Evolutionary conservation across 2,329 filamentous ascomycete species (phyloP).

Genomic region (Monilinia aucupariae): DNA sequence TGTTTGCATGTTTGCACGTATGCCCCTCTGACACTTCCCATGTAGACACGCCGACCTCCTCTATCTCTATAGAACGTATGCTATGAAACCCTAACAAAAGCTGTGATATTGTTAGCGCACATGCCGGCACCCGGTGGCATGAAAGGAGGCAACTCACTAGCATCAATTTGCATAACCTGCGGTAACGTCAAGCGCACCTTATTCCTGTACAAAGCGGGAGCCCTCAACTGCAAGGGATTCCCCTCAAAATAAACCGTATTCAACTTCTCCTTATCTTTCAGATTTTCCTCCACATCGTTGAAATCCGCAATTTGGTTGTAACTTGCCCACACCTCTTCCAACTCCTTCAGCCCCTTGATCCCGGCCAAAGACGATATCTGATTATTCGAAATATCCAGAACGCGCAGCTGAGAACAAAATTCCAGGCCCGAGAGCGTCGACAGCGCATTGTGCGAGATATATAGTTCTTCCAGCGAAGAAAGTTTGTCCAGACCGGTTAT

Average conservation of each 20-base stretch:
- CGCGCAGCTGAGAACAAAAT: slow-evolving; percentile 58
- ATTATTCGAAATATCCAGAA: slow-evolving; percentile 89
- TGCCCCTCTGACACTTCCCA: not conserved
- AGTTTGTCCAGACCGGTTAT: slow-evolving; percentile 71
- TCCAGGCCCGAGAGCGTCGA: slow-evolving; percentile 67
- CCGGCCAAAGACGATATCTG: slow-evolving; percentile 70
- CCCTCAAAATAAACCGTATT: slow-evolving; percentile 95
- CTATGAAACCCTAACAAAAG: slow-evolving; percentile 34
- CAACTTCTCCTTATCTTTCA: slow-evolving; percentile 72
- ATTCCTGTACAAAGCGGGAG: slow-evolving; percentile 84
- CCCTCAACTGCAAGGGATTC: slow-evolving; percentile 76
- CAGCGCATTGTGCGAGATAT: slow-evolving; percentile 92
- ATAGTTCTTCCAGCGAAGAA: slow-evolving; percentile 79
- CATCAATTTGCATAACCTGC: slow-evolving; percentile 89
- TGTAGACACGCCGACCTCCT: not conserved
- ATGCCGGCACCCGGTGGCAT: not conserved
- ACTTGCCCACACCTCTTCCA: slow-evolving; percentile 93
- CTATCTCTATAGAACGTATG: not conserved
- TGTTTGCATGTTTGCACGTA: not conserved
- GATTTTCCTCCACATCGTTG: slow-evolving; percentile 69
- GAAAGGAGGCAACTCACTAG: slow-evolving; percentile 61
- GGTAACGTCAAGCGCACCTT: slow-evolving; percentile 86
- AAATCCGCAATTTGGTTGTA: slow-evolving; percentile 81
- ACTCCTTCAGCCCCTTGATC: slow-evolving; percentile 58
- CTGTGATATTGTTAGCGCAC: slow-evolving; percentile 19